Conservation (phyloP, 345 rosid species). For the Populus ilicifolia region DNA sequence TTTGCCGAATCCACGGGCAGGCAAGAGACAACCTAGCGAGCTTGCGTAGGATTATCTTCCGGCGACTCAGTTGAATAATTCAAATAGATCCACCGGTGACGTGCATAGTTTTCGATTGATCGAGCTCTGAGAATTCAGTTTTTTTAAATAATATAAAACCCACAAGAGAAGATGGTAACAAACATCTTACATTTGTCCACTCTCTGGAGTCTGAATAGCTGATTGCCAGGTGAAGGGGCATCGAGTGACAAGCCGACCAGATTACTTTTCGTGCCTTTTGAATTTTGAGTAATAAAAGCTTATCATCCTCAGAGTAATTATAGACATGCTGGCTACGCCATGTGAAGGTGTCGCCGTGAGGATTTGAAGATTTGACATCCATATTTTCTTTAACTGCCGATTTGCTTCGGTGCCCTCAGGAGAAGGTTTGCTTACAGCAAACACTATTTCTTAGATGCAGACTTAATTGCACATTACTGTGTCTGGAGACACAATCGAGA, state of each 20-base stretch:
- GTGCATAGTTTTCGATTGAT: no score
- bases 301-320: not conserved
- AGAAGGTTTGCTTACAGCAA: no score
- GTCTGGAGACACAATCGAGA: not conserved
- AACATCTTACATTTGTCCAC: not conserved
- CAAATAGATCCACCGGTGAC: no score
- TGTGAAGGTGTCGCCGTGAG: not conserved
- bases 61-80: no score
- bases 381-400: not conserved
- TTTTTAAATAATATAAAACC: no score
- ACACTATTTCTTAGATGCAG: not conserved
- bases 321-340: not conserved
- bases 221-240: not conserved
- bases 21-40: no score
- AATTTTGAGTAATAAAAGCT: no score
- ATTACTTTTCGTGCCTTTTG: not conserved
- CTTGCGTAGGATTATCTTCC: no score
- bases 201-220: not conserved
- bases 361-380: not conserved
- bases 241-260: not conserved
- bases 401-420: not conserved
- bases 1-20: no score
- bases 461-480: not conserved
- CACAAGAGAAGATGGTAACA: not conserved
- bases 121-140: no score